Conservation (phyloP, 2,329 filamentous ascomycete genomes). For the Penicillium hordei region DNA sequence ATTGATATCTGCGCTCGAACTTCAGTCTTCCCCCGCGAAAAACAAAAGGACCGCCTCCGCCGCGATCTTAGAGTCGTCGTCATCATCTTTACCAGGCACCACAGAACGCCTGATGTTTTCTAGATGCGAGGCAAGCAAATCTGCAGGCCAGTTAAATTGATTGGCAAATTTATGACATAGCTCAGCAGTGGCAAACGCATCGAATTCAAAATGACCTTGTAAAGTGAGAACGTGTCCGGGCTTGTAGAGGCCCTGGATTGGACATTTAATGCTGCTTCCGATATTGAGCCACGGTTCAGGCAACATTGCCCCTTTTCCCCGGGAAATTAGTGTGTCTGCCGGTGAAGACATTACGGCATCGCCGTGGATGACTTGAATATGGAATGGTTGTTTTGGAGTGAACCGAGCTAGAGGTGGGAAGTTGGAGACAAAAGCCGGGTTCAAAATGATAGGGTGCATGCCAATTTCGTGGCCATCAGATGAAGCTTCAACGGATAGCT, state of each 20-base stretch:
- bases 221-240: slow-evolving; percentile 25
- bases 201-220: slow-evolving; percentile 31
- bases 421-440: slow-evolving; percentile 13
- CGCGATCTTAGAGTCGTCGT: slow-evolving; percentile 29
- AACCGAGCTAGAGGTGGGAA: slow-evolving; percentile 1
- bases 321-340: not conserved
- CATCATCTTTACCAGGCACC: slow-evolving; percentile 12
- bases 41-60: slow-evolving; percentile 32
- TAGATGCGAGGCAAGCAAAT: slow-evolving; percentile 13
- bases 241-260: slow-evolving; percentile 25
- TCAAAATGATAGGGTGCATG: slow-evolving; percentile 21
- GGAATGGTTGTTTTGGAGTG: slow-evolving; percentile 9
- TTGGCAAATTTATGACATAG: slow-evolving; percentile 22
- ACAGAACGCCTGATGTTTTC: slow-evolving; percentile 16
- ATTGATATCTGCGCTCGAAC: too few relatives aligned
- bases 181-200: slow-evolving; percentile 23
- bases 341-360: slow-evolving; percentile 25
- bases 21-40: slow-evolving; percentile 19
- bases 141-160: slow-evolving; percentile 19
- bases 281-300: slow-evolving; percentile 25
- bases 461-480: slow-evolving; percentile 30
- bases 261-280: slow-evolving; percentile 21
- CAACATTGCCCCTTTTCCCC: not conserved
- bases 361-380: slow-evolving; percentile 33
- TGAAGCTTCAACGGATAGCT: slow-evolving; percentile 22